These are phyloP conservation scores for Castanea sativa DNA, from an alignment of 306 rosid species.

Conservation along the genomic window DNA sequence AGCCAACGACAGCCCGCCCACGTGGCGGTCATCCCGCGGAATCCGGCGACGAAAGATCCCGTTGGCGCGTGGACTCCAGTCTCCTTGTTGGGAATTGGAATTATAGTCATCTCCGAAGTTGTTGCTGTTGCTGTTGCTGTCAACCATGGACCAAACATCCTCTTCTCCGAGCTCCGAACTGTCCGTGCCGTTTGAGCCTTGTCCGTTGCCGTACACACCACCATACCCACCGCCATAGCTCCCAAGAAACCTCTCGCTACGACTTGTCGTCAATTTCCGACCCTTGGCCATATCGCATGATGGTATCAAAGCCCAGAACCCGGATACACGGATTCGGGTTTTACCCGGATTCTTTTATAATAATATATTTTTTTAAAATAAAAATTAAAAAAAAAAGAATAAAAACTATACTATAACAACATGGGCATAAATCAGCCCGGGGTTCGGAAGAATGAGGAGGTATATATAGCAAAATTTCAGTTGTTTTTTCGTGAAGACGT, in stretches of 20 bases:
- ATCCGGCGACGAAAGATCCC: slow-evolving; percentile 27
- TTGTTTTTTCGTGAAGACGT: neutral
- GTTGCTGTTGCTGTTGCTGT: slow-evolving; percentile 7
- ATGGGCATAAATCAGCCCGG: slow-evolving; percentile 42
- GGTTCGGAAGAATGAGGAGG: slow-evolving; percentile 14
- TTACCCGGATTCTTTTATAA: slow-evolving; percentile 3
- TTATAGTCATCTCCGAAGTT: neutral
- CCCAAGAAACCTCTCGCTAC: slow-evolving; percentile 75
- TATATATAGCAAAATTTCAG: slow-evolving; percentile 51
- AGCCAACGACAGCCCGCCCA: slow-evolving; percentile 71
- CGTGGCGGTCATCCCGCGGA: slow-evolving; percentile 29
- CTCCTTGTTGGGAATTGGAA: slow-evolving; percentile 9
- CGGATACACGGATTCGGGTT: slow-evolving; percentile 24
- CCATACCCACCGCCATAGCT: slow-evolving; percentile 43
- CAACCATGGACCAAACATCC: slow-evolving; percentile 75
- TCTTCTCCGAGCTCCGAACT: slow-evolving; percentile 75
- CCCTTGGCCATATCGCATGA: slow-evolving; percentile 78
- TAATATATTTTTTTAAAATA: too few species aligned
- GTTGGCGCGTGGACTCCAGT: slow-evolving; percentile 29
- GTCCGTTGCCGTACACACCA: slow-evolving; percentile 35
- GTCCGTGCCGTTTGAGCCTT: slow-evolving; percentile 32
- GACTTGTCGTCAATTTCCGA: slow-evolving; percentile 67
- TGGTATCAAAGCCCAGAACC: slow-evolving; percentile 16
- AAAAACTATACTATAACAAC: neutral
- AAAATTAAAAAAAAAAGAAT: neutral